A percentile compares a stretch with the other conserved stretches of the same genome.
phyloP scores from a whole-genome alignment of 768 basidiomycete species.

The Collybia sordida region DNA sequence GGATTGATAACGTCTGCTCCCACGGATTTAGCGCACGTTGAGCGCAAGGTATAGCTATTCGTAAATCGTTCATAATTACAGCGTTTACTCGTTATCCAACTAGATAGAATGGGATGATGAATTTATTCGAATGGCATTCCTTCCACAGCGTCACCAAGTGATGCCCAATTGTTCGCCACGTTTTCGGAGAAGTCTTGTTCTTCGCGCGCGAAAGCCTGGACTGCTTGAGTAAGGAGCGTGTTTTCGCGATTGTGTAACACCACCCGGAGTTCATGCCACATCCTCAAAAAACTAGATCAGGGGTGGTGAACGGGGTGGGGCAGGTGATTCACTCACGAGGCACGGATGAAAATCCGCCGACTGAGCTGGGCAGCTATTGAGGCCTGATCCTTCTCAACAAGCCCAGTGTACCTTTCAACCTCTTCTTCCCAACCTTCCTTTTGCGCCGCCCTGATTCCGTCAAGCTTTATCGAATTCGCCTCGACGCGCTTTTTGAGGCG shows the following conservation, averaged over 20 bases:
- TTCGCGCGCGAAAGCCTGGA: constrained; percentile 71
- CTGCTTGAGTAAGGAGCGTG: constrained; percentile 69
- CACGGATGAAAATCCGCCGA: constrained; percentile 83
- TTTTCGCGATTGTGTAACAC: constrained; percentile 92
- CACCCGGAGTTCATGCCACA: constrained; percentile 96
- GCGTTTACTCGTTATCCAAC: no score
- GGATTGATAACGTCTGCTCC: no score
- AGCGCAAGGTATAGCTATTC: neutral
- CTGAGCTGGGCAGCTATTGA: constrained; percentile 73
- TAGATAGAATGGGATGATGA: no score
- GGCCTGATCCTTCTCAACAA: constrained; percentile 85
- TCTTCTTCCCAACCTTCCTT: constrained; percentile 89
- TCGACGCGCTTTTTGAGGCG: constrained; percentile 87
- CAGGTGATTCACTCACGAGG: constrained; percentile 54
- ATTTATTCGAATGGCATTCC: constrained; percentile 81
- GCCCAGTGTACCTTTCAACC: constrained; percentile 66
- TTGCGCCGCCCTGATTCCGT: constrained; percentile 62
- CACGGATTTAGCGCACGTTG: no score
- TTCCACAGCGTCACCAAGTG: constrained; percentile 67
- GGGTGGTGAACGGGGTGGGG: neutral
- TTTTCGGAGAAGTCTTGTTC: constrained; percentile 69
- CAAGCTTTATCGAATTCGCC: constrained; percentile 69
- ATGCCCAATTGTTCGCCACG: constrained; percentile 72
- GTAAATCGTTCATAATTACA: neutral
- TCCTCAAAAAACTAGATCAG: constrained; percentile 40